Evolutionary conservation across 1,284 basidiomycete species (phyloP).

Genomic region (Rhodotorula sp.): DNA sequence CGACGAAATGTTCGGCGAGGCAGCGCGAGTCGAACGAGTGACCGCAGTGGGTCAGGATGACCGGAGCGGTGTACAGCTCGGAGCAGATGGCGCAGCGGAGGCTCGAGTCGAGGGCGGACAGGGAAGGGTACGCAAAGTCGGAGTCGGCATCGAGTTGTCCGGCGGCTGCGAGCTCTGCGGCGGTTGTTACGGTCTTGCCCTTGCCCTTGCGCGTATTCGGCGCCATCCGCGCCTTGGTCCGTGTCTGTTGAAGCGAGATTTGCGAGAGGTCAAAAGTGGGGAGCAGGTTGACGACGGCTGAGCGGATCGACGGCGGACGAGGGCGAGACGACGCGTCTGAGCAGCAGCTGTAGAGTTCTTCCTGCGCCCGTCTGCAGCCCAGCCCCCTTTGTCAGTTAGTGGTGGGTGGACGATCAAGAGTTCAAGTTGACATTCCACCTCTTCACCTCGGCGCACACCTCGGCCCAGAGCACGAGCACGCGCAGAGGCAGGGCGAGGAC

Average conservation of each 20-base stretch:
- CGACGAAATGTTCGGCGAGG: slow-evolving; percentile 45
- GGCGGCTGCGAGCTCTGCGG: neutral
- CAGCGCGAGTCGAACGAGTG: slow-evolving; percentile 75
- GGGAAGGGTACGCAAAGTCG: slow-evolving; percentile 62
- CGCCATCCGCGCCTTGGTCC: neutral
- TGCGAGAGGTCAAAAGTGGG: too few species aligned
- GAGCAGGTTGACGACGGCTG: too few species aligned
- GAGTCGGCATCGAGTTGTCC: slow-evolving; percentile 59
- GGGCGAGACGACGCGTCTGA: neutral
- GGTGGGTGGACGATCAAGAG: neutral
- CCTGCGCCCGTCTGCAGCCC: too few species aligned
- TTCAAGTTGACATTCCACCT: neutral
- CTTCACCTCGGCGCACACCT: too few species aligned
- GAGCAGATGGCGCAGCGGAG: slow-evolving; percentile 68
- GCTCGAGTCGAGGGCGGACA: slow-evolving; percentile 62
- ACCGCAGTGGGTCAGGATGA: slow-evolving; percentile 62
- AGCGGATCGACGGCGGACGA: too few species aligned
- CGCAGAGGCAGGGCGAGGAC: too few species aligned
- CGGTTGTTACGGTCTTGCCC: neutral
- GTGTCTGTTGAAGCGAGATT: neutral
- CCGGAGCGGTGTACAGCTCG: slow-evolving; percentile 66
- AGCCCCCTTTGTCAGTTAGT: neutral
- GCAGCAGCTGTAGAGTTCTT: neutral
- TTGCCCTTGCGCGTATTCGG: neutral
- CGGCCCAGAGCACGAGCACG: too few species aligned